These are phyloP conservation scores for Isatis tinctoria DNA, from an alignment of 345 rosid species.

Conservation along the genomic window DNA sequence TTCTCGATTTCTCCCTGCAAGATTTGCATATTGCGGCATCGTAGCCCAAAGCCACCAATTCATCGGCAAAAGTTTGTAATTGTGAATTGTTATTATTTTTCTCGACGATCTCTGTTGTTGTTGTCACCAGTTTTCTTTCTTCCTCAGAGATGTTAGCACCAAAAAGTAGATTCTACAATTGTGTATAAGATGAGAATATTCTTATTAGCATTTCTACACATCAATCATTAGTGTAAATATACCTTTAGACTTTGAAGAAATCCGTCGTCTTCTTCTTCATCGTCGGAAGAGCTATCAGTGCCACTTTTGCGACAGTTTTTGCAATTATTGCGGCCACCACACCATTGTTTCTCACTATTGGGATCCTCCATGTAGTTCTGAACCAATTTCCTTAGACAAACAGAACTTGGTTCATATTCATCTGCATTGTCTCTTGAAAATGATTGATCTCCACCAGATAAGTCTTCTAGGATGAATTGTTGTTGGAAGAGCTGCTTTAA, in stretches of 20 bases:
- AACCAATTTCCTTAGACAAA: background rate
- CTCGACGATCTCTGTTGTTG: slow-evolving; percentile 49
- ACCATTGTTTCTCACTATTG: background rate
- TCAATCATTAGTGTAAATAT: background rate
- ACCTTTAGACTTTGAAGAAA: background rate
- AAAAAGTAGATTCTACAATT: slow-evolving; percentile 45
- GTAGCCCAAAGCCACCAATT: slow-evolving; percentile 51
- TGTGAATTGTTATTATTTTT: slow-evolving; percentile 45
- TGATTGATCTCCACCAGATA: background rate
- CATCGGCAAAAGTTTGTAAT: slow-evolving; percentile 43
- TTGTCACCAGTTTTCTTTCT: slow-evolving; percentile 49
- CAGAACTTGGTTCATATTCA: background rate
- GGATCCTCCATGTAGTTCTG: background rate
- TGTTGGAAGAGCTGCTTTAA: background rate
- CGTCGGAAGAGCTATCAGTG: slow-evolving; percentile 6
- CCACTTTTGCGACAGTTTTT: background rate
- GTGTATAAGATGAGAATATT: background rate
- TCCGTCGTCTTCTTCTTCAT: background rate
- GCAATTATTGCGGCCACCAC: background rate
- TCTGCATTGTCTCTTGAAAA: background rate
- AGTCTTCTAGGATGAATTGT: background rate
- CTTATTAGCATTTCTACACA: background rate
- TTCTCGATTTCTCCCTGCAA: slow-evolving; percentile 49
- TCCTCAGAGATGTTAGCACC: slow-evolving; percentile 41
- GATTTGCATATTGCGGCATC: slow-evolving; percentile 72